Evolutionary conservation across 2,329 filamentous ascomycete genomes (phyloP).

Genomic region (Ceratocystis cubensis): DNA sequence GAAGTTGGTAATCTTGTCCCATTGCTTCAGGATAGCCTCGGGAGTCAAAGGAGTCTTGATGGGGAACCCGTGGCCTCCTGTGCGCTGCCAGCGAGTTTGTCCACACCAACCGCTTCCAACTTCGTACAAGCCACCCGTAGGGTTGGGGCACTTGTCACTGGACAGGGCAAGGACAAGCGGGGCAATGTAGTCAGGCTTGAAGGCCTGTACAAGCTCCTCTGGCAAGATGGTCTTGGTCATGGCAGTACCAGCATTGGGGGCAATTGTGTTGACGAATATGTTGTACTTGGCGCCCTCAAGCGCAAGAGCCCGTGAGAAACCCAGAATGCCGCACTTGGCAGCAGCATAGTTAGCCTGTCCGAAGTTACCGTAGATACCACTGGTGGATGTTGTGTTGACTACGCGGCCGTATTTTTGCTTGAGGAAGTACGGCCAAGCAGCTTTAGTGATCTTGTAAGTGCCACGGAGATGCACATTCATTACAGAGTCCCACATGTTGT

Average conservation of each 20-base stretch:
- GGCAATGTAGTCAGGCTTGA: constrained; percentile 98
- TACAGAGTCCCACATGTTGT: constrained; percentile 83
- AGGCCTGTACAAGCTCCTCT: constrained; percentile 94
- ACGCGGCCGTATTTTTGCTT: constrained; percentile 98
- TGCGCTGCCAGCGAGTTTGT: constrained; percentile 87
- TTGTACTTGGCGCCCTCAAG: constrained; percentile 94
- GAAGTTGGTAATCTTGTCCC: constrained; percentile 72
- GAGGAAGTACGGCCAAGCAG: constrained; percentile 92
- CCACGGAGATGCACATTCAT: constrained; percentile 85
- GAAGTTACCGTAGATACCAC: constrained; percentile 98
- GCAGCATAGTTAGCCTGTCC: constrained; percentile 96
- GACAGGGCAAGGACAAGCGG: constrained; percentile 75
- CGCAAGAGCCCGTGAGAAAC: constrained; percentile 84
- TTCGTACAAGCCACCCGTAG: constrained; percentile 83
- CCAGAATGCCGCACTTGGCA: constrained; percentile 83
- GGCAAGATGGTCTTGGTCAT: constrained; percentile 93
- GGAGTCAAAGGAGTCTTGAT: constrained; percentile 71
- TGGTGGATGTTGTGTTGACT: constrained; percentile 92
- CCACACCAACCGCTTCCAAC: constrained; percentile 90
- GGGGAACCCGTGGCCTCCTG: constrained; percentile 81
- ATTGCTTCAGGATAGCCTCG: constrained; percentile 66
- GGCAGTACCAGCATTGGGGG: constrained; percentile 88
- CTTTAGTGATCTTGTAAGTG: constrained; percentile 94
- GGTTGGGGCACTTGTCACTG: constrained; percentile 74
- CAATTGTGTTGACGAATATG: constrained; percentile 96